Percentiles rank a stretch among this genome's conserved stretches.
These are phyloP conservation scores for Aspergillus saccharolyticus DNA, from an alignment of 495 filamentous ascomycete species.

Conservation along the genomic window DNA sequence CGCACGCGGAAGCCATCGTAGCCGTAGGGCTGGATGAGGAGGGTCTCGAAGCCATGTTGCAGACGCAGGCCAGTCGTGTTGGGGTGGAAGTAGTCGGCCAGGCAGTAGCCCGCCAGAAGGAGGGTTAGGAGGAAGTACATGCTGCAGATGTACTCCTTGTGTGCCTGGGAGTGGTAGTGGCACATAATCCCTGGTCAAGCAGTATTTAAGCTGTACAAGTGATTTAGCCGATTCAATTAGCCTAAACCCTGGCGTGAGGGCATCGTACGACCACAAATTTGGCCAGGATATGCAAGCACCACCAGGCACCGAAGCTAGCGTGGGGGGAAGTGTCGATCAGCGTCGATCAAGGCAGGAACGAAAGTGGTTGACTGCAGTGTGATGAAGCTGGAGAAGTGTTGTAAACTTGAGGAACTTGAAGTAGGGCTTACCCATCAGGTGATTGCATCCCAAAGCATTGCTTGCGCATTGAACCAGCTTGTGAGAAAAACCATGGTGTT, in stretches of 20 bases:
- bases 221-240: slow-evolving; percentile 4
- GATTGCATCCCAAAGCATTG: background rate
- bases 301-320: background rate
- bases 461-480: background rate
- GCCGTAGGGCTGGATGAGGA: slow-evolving; percentile 28
- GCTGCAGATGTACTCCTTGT: background rate
- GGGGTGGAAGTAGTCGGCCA: slow-evolving; percentile 13
- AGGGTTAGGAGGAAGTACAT: background rate
- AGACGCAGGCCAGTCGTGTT: slow-evolving; percentile 25
- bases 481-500: background rate
- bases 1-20: slow-evolving; percentile 30
- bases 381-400: too few relatives aligned
- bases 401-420: background rate
- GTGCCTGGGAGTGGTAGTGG: background rate
- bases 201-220: background rate
- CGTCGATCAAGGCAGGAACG: background rate
- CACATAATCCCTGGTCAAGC: background rate
- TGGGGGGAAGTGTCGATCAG: background rate
- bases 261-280: background rate
- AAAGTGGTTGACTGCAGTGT: too few relatives aligned
- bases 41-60: slow-evolving; percentile 28
- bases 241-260: background rate
- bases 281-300: background rate
- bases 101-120: background rate
- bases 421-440: background rate